These are phyloP conservation scores for Blastobotrys attinorum DNA, from an alignment of 805 yeast species.

Conservation along the genomic window DNA sequence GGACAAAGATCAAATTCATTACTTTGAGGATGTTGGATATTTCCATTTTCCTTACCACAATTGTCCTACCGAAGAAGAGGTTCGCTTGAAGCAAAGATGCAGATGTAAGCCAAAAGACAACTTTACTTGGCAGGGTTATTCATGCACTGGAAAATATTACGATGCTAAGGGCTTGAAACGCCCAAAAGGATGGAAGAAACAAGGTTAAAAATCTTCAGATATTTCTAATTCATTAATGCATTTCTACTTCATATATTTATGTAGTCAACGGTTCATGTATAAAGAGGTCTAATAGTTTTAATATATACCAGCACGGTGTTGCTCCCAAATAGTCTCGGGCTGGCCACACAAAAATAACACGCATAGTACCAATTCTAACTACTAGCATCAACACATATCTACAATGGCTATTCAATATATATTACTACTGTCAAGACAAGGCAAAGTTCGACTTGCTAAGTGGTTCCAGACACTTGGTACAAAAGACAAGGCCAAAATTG, in stretches of 20 bases:
- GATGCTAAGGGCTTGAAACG: slow-evolving; percentile 21
- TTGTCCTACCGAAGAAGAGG: slow-evolving; percentile 42
- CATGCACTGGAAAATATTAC: slow-evolving; percentile 32
- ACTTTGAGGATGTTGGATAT: slow-evolving; percentile 55
- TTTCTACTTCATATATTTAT: too few species aligned
- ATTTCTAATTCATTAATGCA: too few species aligned
- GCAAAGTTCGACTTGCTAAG: slow-evolving; percentile 85
- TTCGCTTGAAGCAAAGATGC: slow-evolving; percentile 57
- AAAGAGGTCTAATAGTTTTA: too few species aligned
- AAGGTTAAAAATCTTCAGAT: slow-evolving; percentile 37
- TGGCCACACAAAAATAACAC: too few species aligned
- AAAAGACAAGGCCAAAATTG: slow-evolving; percentile 75
- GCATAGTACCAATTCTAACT: too few species aligned
- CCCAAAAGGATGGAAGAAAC: slow-evolving; percentile 28
- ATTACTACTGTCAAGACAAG: slow-evolving; percentile 83
- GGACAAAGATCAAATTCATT: slow-evolving; percentile 44
- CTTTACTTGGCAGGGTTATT: slow-evolving; percentile 34
- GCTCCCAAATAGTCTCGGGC: too few species aligned
- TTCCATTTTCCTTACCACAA: slow-evolving; percentile 48
- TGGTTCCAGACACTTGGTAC: slow-evolving; percentile 86
- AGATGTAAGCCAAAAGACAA: slow-evolving; percentile 58
- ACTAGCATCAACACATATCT: background rate
- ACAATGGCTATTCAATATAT: slow-evolving; percentile 72
- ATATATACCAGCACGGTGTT: too few species aligned
- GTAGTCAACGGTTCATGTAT: too few species aligned